These are phyloP conservation scores for Starmerella cellae DNA, from an alignment of 805 yeast genomes.

Conservation along the genomic window DNA sequence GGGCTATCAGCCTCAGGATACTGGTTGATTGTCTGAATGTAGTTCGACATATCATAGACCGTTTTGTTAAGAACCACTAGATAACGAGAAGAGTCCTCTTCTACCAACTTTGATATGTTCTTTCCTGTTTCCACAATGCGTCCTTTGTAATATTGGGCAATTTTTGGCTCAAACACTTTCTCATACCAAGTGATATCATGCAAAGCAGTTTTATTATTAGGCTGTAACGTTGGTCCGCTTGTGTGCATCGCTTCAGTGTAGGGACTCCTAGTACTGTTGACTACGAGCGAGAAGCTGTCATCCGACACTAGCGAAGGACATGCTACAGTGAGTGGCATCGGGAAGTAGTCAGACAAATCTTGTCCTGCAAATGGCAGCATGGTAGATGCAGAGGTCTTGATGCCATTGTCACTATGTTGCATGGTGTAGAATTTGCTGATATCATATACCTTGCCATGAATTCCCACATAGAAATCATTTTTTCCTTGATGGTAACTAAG, in stretches of 20 bases:
- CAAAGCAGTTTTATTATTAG: conserved; percentile 25
- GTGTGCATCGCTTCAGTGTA: conserved; percentile 26
- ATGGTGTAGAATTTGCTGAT: conserved; percentile 30
- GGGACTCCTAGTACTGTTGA: conserved; percentile 25
- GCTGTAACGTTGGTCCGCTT: conserved; percentile 25
- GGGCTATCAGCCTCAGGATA: conserved; percentile 21
- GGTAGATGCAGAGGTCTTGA: conserved; percentile 23
- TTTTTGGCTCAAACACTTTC: conserved; percentile 27
- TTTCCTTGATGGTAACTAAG: conserved; percentile 29
- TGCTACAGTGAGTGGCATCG: conserved; percentile 31
- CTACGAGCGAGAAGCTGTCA: conserved; percentile 21
- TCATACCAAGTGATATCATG: conserved; percentile 29
- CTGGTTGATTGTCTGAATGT: conserved; percentile 25
- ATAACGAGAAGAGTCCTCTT: conserved; percentile 21
- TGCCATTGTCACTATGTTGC: conserved; percentile 32
- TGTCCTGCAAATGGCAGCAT: conserved; percentile 32
- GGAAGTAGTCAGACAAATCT: conserved; percentile 31
- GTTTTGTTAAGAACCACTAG: conserved; percentile 26
- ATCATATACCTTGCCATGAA: conserved; percentile 32
- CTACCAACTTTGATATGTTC: conserved; percentile 20
- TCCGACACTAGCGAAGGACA: conserved; percentile 31
- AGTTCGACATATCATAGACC: conserved; percentile 30
- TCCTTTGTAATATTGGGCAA: conserved; percentile 29
- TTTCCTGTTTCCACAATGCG: conserved; percentile 26
- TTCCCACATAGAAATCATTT: conserved; percentile 29